Conservation (phyloP, 2,329 filamentous ascomycete genomes). For the Graphilbum fragrans region DNA sequence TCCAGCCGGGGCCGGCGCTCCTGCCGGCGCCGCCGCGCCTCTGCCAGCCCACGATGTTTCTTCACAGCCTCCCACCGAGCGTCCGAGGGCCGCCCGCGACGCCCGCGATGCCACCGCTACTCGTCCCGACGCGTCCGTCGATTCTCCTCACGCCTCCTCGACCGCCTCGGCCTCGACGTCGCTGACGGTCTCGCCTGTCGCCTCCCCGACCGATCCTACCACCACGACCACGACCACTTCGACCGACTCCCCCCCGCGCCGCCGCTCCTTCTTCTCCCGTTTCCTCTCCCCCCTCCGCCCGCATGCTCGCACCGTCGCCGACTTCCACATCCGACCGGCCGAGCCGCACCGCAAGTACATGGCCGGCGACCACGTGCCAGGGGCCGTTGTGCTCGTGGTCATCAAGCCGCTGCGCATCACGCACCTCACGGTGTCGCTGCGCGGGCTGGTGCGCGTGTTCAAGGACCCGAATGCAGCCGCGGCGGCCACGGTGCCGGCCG, state of each 20-base stretch:
- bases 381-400: slow-evolving; percentile 59
- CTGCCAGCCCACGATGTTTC: no score
- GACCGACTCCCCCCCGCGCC: slow-evolving; percentile 1
- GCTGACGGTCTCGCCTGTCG: background rate
- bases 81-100: no score
- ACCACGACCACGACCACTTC: background rate
- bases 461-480: slow-evolving; percentile 50
- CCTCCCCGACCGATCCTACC: background rate
- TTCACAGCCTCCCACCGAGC: no score
- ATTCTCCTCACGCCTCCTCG: background rate
- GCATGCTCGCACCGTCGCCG: slow-evolving; percentile 51
- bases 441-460: slow-evolving; percentile 70
- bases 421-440: slow-evolving; percentile 65
- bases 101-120: no score
- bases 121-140: no score
- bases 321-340: slow-evolving; percentile 66
- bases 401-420: slow-evolving; percentile 67
- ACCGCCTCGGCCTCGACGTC: background rate
- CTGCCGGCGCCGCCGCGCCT: no score
- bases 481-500: slow-evolving; percentile 43
- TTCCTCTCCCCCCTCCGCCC: slow-evolving; percentile 39
- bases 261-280: slow-evolving; percentile 38
- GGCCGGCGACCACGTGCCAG: slow-evolving; percentile 63
- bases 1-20: no score
- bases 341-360: slow-evolving; percentile 68